These are phyloP conservation scores for Dianthus caryophyllus DNA, from an alignment of 148 eudicot species.

Conservation along the genomic window DNA sequence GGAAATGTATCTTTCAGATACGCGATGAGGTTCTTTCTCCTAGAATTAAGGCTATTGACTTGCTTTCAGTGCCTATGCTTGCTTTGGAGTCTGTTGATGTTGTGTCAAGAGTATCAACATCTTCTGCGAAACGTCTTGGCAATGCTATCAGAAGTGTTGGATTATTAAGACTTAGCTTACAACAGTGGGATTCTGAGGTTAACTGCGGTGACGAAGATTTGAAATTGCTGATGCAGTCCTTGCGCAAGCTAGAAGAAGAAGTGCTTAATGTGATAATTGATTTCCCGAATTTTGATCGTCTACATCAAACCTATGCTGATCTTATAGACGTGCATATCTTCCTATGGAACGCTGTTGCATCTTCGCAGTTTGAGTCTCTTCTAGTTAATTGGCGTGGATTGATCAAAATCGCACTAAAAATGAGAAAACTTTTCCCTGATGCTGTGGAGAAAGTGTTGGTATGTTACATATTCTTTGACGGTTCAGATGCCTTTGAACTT, in stretches of 20 bases:
- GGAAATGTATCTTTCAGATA: slow-evolving; percentile 45
- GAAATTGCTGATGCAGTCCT: slow-evolving; percentile 40
- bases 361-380: slow-evolving; percentile 40
- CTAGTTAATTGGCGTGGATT: slow-evolving; percentile 65
- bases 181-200: slow-evolving; percentile 65
- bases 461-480: slow-evolving; percentile 3
- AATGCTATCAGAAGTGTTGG: slow-evolving; percentile 51
- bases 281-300: slow-evolving; percentile 48
- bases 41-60: slow-evolving; percentile 25
- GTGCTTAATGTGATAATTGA: slow-evolving; percentile 52
- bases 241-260: slow-evolving; percentile 57
- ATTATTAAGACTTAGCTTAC: slow-evolving; percentile 53
- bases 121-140: slow-evolving; percentile 32
- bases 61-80: slow-evolving; percentile 52
- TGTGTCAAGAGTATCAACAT: slow-evolving; percentile 22
- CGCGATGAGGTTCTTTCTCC: slow-evolving; percentile 42
- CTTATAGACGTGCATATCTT: slow-evolving; percentile 70
- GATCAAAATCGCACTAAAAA: slow-evolving; percentile 45
- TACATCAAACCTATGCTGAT: slow-evolving; percentile 39
- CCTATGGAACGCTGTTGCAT: slow-evolving; percentile 52
- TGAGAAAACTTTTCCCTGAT: slow-evolving; percentile 44
- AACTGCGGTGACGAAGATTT: slow-evolving; percentile 31
- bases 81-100: slow-evolving; percentile 51
- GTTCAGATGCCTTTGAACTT: not conserved
- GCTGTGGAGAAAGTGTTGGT: slow-evolving; percentile 64